These are phyloP conservation scores for Cordyceps javanica DNA, from an alignment of 2,329 filamentous ascomycete genomes.

Conservation along the genomic window DNA sequence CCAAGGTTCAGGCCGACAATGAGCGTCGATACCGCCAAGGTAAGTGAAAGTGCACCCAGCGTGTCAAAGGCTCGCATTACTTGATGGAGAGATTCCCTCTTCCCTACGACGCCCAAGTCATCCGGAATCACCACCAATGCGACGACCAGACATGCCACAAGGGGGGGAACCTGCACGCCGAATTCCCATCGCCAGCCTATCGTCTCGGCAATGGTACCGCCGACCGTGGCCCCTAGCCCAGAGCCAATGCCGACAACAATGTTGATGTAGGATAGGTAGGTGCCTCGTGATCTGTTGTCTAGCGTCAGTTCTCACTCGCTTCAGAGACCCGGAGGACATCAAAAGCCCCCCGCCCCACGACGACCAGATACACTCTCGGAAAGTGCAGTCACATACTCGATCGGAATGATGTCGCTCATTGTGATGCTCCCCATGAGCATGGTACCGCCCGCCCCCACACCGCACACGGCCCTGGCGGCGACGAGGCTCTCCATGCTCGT, in stretches of 20 bases:
- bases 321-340: too few species aligned
- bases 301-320: not conserved
- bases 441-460: constrained; percentile 64
- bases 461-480: constrained; percentile 42
- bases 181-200: constrained; percentile 72
- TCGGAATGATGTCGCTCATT: constrained; percentile 66
- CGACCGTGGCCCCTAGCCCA: constrained; percentile 60
- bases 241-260: constrained; percentile 53
- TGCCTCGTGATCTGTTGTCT: constrained; percentile 43
- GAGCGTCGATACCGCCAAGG: constrained; percentile 47
- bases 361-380: not conserved
- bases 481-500: constrained; percentile 55
- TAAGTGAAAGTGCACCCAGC: constrained; percentile 47
- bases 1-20: constrained; percentile 56
- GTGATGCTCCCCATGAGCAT: constrained; percentile 65
- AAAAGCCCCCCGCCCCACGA: too few species aligned
- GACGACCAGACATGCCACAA: constrained; percentile 40
- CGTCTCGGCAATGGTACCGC: constrained; percentile 62
- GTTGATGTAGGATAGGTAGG: constrained; percentile 68
- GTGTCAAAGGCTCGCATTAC: constrained; percentile 52
- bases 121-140: constrained; percentile 42
- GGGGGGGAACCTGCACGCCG: constrained; percentile 50
- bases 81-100: constrained; percentile 36
- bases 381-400: constrained; percentile 44
- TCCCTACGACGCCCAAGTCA: constrained; percentile 44